phyloP scores from a whole-genome alignment of 495 filamentous ascomycete species.

The Penicillium lividum region DNA sequence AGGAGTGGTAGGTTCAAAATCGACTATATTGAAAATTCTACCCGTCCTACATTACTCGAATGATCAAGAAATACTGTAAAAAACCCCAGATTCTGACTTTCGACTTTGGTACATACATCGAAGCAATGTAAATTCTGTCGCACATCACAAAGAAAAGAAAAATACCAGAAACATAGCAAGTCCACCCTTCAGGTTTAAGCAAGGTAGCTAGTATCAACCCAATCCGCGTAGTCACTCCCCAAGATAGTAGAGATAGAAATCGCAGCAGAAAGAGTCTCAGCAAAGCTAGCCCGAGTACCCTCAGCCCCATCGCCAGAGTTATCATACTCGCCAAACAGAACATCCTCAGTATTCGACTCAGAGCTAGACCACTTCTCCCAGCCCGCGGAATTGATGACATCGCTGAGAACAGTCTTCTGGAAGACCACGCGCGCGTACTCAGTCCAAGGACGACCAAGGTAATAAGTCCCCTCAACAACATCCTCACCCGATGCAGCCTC shows the following conservation, averaged over 20 bases:
- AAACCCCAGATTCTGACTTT: not conserved
- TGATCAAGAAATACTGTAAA: too few species aligned
- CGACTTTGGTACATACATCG: not conserved
- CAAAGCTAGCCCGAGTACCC: constrained; percentile 60
- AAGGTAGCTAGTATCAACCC: constrained; percentile 43
- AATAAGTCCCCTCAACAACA: constrained; percentile 53
- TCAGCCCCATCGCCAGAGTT: constrained; percentile 59
- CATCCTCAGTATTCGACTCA: constrained; percentile 50
- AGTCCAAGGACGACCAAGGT: constrained; percentile 68
- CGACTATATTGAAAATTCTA: too few species aligned
- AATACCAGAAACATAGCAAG: not conserved
- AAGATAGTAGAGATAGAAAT: constrained; percentile 51
- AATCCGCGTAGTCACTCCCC: constrained; percentile 48
- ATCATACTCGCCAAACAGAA: constrained; percentile 59
- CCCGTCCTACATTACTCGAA: too few species aligned
- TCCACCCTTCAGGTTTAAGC: constrained; percentile 12
- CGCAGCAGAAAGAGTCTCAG: constrained; percentile 44
- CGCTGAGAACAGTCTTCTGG: constrained; percentile 56
- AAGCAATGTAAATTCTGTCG: not conserved
- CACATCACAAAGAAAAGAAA: not conserved
- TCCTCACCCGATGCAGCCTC: constrained; percentile 46
- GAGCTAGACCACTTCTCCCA: constrained; percentile 60
- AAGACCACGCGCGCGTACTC: constrained; percentile 62
- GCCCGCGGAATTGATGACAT: constrained; percentile 60
- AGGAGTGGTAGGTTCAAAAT: too few species aligned